Evolutionary conservation across 306 rosid genomes (phyloP), one percentile per base, ranked within the genome.

Genomic region (Styphnolobium japonicum): DNA sequence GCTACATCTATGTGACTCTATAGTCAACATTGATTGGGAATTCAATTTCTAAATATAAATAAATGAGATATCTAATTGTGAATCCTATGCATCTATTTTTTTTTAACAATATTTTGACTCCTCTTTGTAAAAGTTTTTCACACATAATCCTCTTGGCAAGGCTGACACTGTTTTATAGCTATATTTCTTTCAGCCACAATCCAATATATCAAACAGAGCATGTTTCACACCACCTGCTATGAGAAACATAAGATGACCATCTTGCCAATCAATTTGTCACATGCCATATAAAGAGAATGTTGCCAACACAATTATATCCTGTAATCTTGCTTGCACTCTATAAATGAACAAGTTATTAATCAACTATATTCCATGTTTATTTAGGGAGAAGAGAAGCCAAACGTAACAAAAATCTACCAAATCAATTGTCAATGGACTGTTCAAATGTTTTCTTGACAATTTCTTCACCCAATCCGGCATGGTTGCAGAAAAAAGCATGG

Each of bases 401-500:
- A 45, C 71, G 53, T 31, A 46, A 78, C 23, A 22, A 71, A 73
- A 29, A 36, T 39, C 15, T 92, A 93, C 97, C 97, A 93, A 87
- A 85, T 93, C 97, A 84, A 90, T 91, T 2, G 97, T 93, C 88
- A 93, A 76, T 12, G 97, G 96, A 49, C 82, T 85, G 77, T 93
- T 80, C 88, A 93, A 82, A 78, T 93, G 64, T 71, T 93, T 93
- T 62, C 92, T 87, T 18, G 97, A 81, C 75, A 93, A 75, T 72
- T 93, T 93, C 84, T 89, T 89, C 77, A 93, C 92, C 97, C 97
- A 93, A 36, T 69, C 36, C 11, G 97, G 97, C 94, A 93, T 91
- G 40, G 97, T 93, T 15, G 97, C 97, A 42, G 97, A 93, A 68
- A 93, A 93, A 55, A 93, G 96, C 97, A 93, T 90, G 85, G 87